phyloP scores from a whole-genome alignment of 2,329 filamentous ascomycete genomes.

The Neophaeococcomyces mojaviensis region DNA sequence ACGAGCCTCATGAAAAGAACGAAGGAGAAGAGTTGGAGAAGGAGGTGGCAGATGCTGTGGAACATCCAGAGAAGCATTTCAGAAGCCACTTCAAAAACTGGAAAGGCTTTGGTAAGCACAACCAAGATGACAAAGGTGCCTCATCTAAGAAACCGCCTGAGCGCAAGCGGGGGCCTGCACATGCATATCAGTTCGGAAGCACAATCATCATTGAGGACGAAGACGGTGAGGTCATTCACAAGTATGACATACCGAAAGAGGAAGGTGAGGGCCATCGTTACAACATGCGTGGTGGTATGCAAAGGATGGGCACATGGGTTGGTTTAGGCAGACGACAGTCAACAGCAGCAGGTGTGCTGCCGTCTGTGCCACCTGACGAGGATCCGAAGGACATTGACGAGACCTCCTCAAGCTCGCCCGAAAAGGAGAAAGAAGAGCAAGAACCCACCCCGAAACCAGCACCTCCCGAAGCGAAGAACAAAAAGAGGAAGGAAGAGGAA shows the following conservation, averaged over 20 bases:
- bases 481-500: slow-evolving; percentile 17
- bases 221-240: slow-evolving; percentile 61
- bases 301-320: slow-evolving; percentile 56
- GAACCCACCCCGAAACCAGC: slow-evolving; percentile 17
- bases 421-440: slow-evolving; percentile 19
- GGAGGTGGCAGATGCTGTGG: slow-evolving; percentile 29
- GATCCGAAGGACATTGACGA: slow-evolving; percentile 25
- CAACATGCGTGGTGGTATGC: slow-evolving; percentile 43
- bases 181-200: slow-evolving; percentile 61
- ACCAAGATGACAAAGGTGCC: slow-evolving; percentile 24
- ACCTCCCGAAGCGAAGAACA: slow-evolving; percentile 12
- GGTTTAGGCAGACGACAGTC: slow-evolving; percentile 31
- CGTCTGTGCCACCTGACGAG: slow-evolving; percentile 14
- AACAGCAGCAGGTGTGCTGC: slow-evolving; percentile 13
- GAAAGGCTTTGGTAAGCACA: slow-evolving; percentile 36
- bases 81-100: slow-evolving; percentile 42
- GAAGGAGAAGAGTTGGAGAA: slow-evolving; percentile 37
- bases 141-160: slow-evolving; percentile 26
- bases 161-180: slow-evolving; percentile 46
- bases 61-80: slow-evolving; percentile 32
- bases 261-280: slow-evolving; percentile 21
- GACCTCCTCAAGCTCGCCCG: background rate
- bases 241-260: slow-evolving; percentile 52
- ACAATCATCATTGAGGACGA: slow-evolving; percentile 66
- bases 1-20: slow-evolving; percentile 35